phyloP scores from a whole-genome alignment of 148 eudicot genomes.

The Rhododendron griersonianum region DNA sequence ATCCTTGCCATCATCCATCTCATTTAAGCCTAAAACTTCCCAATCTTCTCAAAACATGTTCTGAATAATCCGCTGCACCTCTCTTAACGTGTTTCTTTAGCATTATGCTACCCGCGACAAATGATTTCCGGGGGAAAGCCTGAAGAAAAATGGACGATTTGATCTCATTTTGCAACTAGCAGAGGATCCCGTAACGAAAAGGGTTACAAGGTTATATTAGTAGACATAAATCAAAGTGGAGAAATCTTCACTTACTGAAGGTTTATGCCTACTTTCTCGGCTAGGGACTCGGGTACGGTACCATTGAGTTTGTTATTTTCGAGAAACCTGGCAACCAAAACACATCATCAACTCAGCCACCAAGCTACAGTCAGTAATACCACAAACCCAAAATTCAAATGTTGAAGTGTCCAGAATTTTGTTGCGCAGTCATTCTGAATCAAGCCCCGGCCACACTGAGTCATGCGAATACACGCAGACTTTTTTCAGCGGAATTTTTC shows the following conservation, averaged over 20 bases:
- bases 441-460: not conserved
- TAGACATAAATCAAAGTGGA: not conserved
- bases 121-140: constrained; percentile 9
- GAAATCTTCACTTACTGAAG: constrained; percentile 30
- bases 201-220: not conserved
- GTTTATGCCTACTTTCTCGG: constrained; percentile 22
- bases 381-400: not conserved
- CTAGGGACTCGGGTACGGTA: constrained; percentile 32
- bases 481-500: not conserved
- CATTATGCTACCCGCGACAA: not conserved
- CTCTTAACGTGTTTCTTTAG: not conserved
- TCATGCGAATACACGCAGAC: not conserved
- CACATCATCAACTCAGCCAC: not conserved
- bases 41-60: not conserved
- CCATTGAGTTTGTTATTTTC: constrained; percentile 57
- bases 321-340: constrained; percentile 41
- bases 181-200: not conserved
- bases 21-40: constrained; percentile 3
- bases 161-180: not conserved
- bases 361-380: not conserved
- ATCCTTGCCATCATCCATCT: constrained; percentile 4
- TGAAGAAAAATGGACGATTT: not conserved
- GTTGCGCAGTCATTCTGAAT: not conserved
- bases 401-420: not conserved
- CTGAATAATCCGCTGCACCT: not conserved